Conservation (phyloP, 1,139 yeast genomes). For the Debaryomyces subglobosus region DNA sequence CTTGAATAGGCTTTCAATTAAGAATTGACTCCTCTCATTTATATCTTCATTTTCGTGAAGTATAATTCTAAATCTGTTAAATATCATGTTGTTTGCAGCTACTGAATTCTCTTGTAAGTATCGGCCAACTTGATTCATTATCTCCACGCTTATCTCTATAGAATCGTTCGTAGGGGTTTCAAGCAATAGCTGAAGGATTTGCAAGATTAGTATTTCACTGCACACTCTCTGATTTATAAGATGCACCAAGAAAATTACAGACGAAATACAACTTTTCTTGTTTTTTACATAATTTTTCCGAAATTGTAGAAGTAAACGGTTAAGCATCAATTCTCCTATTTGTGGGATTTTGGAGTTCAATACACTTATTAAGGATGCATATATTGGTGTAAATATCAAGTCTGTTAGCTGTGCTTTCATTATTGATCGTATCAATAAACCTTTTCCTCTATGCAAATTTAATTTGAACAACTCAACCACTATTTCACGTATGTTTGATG, state of each 20-base stretch:
- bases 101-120: conserved; percentile 25
- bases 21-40: conserved; percentile 45
- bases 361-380: conserved; percentile 61
- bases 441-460: conserved; percentile 63
- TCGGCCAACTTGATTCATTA: conserved; percentile 30
- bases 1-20: conserved; percentile 57
- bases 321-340: conserved; percentile 60
- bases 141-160: conserved; percentile 26
- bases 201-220: conserved; percentile 64
- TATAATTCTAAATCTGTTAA: conserved; percentile 62
- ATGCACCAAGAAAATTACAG: conserved; percentile 58
- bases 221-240: conserved; percentile 67
- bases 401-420: conserved; percentile 57
- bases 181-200: conserved; percentile 63
- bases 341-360: conserved; percentile 71
- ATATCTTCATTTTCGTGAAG: conserved; percentile 56
- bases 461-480: conserved; percentile 52
- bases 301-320: conserved; percentile 62
- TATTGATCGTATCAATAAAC: conserved; percentile 56
- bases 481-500: conserved; percentile 49
- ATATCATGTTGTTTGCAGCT: conserved; percentile 48
- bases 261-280: conserved; percentile 42
- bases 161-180: conserved; percentile 53
- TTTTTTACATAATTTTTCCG: conserved; percentile 55
- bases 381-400: conserved; percentile 46